These are phyloP conservation scores for Sporobolomyces phaffii DNA, from an alignment of 768 basidiomycete genomes.

Conservation along the genomic window DNA sequence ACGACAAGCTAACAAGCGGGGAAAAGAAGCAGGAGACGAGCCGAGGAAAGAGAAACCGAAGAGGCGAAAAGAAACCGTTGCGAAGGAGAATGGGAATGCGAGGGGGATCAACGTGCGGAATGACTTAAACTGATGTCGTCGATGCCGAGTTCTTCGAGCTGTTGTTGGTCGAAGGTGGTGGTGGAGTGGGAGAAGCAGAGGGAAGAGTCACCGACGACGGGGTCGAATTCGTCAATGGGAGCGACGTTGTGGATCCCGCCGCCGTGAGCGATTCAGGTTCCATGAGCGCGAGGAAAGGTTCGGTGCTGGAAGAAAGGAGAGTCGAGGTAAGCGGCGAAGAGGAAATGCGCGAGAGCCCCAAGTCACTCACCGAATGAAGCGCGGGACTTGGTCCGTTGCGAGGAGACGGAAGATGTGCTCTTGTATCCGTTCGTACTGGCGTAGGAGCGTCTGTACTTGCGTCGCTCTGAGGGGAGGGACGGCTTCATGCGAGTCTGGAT, in stretches of 20 bases:
- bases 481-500: conserved; percentile 52
- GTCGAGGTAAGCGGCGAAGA: neutral
- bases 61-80: neutral
- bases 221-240: neutral
- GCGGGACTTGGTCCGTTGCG: conserved; percentile 98
- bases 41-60: neutral
- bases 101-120: too few species aligned
- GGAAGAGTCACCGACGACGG: neutral
- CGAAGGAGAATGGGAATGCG: neutral
- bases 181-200: conserved; percentile 1
- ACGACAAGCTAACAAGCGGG: conserved; percentile 6
- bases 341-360: neutral
- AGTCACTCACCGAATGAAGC: conserved; percentile 47
- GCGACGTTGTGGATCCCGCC: neutral
- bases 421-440: conserved; percentile 91
- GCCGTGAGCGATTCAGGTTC: conserved; percentile 19
- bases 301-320: conserved; percentile 18
- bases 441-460: conserved; percentile 87
- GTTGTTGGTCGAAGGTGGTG: neutral
- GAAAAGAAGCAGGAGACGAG: too few species aligned
- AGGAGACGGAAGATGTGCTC: conserved; percentile 93
- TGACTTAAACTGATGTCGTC: neutral
- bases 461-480: conserved; percentile 74
- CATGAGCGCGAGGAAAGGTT: conserved; percentile 36
- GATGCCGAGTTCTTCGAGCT: neutral